These are phyloP conservation scores for Gracilaria gracilis DNA, from an alignment of 23 red algal species.

Conservation along the genomic window DNA sequence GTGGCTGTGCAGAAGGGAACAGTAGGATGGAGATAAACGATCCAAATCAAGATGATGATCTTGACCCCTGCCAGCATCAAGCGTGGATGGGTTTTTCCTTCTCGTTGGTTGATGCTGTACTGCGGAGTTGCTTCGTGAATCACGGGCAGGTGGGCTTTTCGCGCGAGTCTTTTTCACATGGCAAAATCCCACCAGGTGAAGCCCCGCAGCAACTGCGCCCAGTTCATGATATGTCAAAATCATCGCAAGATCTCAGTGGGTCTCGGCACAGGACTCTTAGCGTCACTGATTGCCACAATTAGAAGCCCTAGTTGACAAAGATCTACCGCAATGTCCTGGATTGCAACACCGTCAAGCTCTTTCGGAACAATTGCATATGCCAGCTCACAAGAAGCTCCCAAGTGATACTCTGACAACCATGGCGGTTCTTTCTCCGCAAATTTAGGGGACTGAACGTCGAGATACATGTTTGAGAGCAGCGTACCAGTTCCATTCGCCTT, in stretches of 20 bases:
- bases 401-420: slow-evolving; percentile 71
- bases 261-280: slow-evolving; percentile 1
- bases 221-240: slow-evolving; percentile 67
- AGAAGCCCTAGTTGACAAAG: slow-evolving; percentile 57
- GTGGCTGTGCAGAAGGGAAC: not conserved
- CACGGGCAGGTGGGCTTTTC: not conserved
- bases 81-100: not conserved
- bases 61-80: not conserved
- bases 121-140: not conserved
- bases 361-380: slow-evolving; percentile 62
- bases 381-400: slow-evolving; percentile 60
- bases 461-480: slow-evolving; percentile 71
- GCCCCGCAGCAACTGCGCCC: slow-evolving; percentile 8
- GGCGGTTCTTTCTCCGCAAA: slow-evolving; percentile 39
- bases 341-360: slow-evolving; percentile 44
- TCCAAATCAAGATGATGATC: not conserved
- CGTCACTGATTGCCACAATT: slow-evolving; percentile 30
- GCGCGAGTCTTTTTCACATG: not conserved
- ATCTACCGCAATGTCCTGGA: slow-evolving; percentile 44
- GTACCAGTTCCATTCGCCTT: slow-evolving; percentile 64
- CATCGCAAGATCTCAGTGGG: slow-evolving; percentile 52
- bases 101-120: not conserved
- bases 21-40: not conserved
- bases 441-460: slow-evolving; percentile 53
- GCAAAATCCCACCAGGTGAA: slow-evolving; percentile 29